These are phyloP conservation scores for Curvularia verruculosa DNA, from an alignment of 2,329 filamentous ascomycete genomes.

Conservation along the genomic window DNA sequence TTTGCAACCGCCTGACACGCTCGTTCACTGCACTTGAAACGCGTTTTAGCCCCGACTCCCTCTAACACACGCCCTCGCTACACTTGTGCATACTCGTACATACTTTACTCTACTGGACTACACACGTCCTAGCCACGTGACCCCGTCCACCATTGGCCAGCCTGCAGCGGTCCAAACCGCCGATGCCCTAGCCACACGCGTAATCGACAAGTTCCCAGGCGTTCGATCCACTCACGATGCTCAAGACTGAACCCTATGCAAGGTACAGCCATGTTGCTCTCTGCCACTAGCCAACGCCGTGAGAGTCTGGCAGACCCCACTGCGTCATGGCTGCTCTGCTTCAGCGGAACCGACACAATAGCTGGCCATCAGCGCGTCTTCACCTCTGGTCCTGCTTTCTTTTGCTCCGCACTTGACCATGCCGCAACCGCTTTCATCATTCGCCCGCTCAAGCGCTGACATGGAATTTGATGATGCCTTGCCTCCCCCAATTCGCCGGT, in stretches of 20 bases:
- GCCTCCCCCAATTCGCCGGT: conserved; percentile 28
- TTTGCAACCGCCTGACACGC: conserved; percentile 20
- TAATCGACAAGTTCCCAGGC: conserved; percentile 9
- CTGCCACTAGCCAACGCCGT: conserved; percentile 14
- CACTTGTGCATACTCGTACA: too few species aligned
- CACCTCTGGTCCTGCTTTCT: conserved; percentile 6
- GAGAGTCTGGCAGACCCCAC: conserved; percentile 9
- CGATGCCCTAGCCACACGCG: conserved; percentile 13
- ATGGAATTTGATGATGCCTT: conserved; percentile 28
- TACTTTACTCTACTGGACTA: too few species aligned
- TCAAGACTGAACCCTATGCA: conserved; percentile 8
- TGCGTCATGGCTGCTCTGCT: conserved; percentile 16
- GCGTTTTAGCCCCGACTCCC: background rate
- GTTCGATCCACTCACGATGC: conserved; percentile 6
- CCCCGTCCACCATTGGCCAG: conserved; percentile 2
- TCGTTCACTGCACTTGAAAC: conserved; percentile 10
- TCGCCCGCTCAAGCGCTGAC: conserved; percentile 13
- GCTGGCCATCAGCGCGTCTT: conserved; percentile 7
- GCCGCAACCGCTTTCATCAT: conserved; percentile 6
- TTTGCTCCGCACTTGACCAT: conserved; percentile 4
- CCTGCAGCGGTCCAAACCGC: conserved; percentile 16
- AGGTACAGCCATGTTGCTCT: conserved; percentile 13
- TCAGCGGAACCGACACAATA: conserved; percentile 10
- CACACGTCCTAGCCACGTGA: conserved; percentile 6
- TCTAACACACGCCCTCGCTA: background rate